Conservation (phyloP, 257 asterid species). For the Mentha longifolia region DNA sequence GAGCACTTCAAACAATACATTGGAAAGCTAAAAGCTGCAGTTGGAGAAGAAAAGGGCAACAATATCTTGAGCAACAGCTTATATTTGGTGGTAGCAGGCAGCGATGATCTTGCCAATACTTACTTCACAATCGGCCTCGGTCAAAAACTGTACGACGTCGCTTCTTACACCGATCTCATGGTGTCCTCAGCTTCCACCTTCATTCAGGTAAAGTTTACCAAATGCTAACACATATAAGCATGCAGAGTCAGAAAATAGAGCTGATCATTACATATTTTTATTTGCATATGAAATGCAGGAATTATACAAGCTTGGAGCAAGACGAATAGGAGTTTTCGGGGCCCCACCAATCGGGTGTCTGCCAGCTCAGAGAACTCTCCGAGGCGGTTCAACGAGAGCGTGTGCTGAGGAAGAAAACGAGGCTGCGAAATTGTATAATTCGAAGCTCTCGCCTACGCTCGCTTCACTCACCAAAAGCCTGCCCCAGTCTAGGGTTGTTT, state of each 20-base stretch:
- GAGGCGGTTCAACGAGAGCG: slow-evolving; percentile 43
- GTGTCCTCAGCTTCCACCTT: slow-evolving; percentile 61
- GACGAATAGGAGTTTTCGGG: slow-evolving; percentile 49
- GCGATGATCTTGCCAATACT: slow-evolving; percentile 82
- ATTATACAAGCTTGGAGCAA: slow-evolving; percentile 53
- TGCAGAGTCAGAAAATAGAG: too few relatives aligned
- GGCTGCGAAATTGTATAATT: slow-evolving; percentile 46
- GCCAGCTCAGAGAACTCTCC: slow-evolving; percentile 52
- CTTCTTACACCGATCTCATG: slow-evolving; percentile 67
- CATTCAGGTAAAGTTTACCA: slow-evolving; percentile 41
- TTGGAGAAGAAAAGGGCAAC: slow-evolving; percentile 60
- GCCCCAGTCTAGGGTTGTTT: slow-evolving; percentile 47
- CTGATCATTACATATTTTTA: not conserved
- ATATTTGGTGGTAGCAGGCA: slow-evolving; percentile 67
- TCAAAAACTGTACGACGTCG: slow-evolving; percentile 43
- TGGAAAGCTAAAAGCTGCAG: slow-evolving; percentile 50
- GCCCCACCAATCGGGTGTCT: slow-evolving; percentile 57
- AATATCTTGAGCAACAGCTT: slow-evolving; percentile 52
- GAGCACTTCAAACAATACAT: slow-evolving; percentile 63
- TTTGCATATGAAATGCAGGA: slow-evolving; percentile 32
- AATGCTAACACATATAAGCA: too few relatives aligned
- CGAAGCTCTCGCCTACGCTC: slow-evolving; percentile 41
- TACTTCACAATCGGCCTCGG: slow-evolving; percentile 60
- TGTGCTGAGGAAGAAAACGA: slow-evolving; percentile 43
- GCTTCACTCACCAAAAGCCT: slow-evolving; percentile 36